Percentiles rank a stretch among this genome's conserved stretches.
Evolutionary conservation across 2,329 filamentous ascomycete genomes (phyloP).

Genomic region (Stagonosporopsis cucurbitacearum): DNA sequence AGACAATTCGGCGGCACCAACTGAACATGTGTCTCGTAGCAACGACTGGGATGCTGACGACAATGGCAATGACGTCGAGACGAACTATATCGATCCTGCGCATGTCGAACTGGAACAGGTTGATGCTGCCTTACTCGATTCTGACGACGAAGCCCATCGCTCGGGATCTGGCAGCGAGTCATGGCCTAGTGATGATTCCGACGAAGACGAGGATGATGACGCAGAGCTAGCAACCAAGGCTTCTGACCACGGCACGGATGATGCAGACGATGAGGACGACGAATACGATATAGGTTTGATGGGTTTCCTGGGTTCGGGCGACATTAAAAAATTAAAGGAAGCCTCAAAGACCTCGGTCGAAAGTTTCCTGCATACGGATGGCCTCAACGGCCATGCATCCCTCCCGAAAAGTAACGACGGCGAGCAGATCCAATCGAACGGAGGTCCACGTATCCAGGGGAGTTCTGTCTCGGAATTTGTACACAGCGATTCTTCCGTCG

Average conservation of each 20-base stretch:
- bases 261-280: conserved; percentile 24
- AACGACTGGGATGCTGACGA: conserved; percentile 35
- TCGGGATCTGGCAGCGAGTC: conserved; percentile 46
- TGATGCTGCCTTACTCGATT: conserved; percentile 50
- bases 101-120: conserved; percentile 50
- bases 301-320: conserved; percentile 44
- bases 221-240: conserved; percentile 28
- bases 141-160: conserved; percentile 37
- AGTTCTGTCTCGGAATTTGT: background rate
- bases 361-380: conserved; percentile 43
- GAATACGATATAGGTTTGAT: conserved; percentile 40
- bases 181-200: conserved; percentile 48
- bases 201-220: conserved; percentile 29
- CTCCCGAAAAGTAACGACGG: conserved; percentile 53
- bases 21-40: conserved; percentile 20
- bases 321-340: conserved; percentile 46
- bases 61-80: conserved; percentile 21
- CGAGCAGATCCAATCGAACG: conserved; percentile 34
- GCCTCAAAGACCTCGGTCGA: conserved; percentile 36
- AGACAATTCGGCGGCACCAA: conserved; percentile 19
- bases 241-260: conserved; percentile 38
- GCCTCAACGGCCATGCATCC: conserved; percentile 40
- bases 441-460: too few species aligned
- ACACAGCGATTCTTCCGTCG: background rate
- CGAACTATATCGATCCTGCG: conserved; percentile 43